These are phyloP conservation scores for Halophytophthora batemanensis DNA, from an alignment of 352 stramenopile species.

Conservation along the genomic window DNA sequence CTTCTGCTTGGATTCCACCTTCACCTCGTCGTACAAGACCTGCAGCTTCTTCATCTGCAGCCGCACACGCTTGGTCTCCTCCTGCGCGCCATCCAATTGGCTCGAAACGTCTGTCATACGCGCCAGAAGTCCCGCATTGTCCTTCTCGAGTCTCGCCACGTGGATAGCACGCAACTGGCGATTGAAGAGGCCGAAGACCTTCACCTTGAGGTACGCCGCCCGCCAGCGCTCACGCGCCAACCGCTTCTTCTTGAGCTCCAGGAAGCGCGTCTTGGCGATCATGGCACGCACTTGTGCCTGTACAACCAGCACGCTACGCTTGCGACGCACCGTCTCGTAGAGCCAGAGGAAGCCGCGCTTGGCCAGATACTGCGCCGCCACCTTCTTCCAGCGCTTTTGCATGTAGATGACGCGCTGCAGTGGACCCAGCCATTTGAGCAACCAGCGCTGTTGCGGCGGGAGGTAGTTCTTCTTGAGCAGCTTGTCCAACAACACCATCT, in stretches of 20 bases:
- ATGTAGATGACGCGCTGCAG: constrained; percentile 81
- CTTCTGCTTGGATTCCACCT: constrained; percentile 54
- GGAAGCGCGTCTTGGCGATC: constrained; percentile 64
- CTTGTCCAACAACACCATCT: constrained; percentile 80
- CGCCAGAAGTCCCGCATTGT: constrained; percentile 47
- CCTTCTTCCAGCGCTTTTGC: constrained; percentile 85
- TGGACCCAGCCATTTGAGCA: constrained; percentile 84
- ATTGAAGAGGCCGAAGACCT: constrained; percentile 49
- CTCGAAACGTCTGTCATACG: constrained; percentile 38
- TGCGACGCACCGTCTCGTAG: constrained; percentile 55
- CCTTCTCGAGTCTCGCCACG: constrained; percentile 64
- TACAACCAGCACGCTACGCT: constrained; percentile 61
- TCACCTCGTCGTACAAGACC: constrained; percentile 47
- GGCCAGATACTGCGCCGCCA: constrained; percentile 62
- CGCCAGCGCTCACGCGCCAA: constrained; percentile 70
- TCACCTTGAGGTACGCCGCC: constrained; percentile 59
- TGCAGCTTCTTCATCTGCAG: constrained; percentile 58
- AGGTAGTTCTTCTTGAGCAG: constrained; percentile 67
- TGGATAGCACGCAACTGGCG: constrained; percentile 67
- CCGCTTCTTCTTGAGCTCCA: constrained; percentile 59
- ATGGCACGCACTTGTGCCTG: constrained; percentile 64
- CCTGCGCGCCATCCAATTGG: constrained; percentile 34
- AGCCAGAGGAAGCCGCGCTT: constrained; percentile 84
- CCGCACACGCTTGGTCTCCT: constrained; percentile 43
- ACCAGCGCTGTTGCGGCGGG: constrained; percentile 58